A percentile compares a stretch with the other conserved stretches of the same genome.
Evolutionary conservation across 805 yeast species (phyloP).

Genomic region (Candida ascalaphidarum): DNA sequence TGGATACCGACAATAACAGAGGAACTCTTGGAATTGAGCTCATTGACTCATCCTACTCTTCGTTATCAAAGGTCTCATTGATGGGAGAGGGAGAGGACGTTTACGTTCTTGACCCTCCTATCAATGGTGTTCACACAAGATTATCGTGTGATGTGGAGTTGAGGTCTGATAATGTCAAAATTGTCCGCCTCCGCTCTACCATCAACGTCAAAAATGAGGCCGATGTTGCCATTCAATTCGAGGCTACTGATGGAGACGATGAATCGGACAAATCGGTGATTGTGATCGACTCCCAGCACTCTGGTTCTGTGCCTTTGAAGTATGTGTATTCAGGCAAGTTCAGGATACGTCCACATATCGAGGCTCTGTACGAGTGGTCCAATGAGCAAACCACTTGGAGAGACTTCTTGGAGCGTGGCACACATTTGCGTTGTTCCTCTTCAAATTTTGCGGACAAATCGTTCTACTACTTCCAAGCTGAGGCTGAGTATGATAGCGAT

Average conservation of each 20-base stretch:
- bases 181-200: conserved; percentile 71
- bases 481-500: conserved; percentile 51
- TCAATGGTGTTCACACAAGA: conserved; percentile 60
- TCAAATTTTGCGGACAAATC: conserved; percentile 28
- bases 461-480: conserved; percentile 62
- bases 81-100: conserved; percentile 80
- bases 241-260: conserved; percentile 20
- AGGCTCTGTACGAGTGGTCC: conserved; percentile 62
- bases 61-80: conserved; percentile 51
- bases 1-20: conserved; percentile 56
- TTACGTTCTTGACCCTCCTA: conserved; percentile 55
- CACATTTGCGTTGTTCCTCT: conserved; percentile 54
- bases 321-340: conserved; percentile 52
- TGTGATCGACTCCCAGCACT: conserved; percentile 45
- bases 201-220: conserved; percentile 54
- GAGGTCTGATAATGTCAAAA: conserved; percentile 71
- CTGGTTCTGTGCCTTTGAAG: conserved; percentile 68
- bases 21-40: conserved; percentile 59
- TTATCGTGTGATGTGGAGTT: conserved; percentile 63
- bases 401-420: conserved; percentile 38
- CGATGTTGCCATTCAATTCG: conserved; percentile 49
- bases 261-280: conserved; percentile 13
- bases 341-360: conserved; percentile 53
- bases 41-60: conserved; percentile 45
- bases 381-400: conserved; percentile 57